phyloP scores from a whole-genome alignment of 257 asterid genomes.

The Solanum neorickii region DNA sequence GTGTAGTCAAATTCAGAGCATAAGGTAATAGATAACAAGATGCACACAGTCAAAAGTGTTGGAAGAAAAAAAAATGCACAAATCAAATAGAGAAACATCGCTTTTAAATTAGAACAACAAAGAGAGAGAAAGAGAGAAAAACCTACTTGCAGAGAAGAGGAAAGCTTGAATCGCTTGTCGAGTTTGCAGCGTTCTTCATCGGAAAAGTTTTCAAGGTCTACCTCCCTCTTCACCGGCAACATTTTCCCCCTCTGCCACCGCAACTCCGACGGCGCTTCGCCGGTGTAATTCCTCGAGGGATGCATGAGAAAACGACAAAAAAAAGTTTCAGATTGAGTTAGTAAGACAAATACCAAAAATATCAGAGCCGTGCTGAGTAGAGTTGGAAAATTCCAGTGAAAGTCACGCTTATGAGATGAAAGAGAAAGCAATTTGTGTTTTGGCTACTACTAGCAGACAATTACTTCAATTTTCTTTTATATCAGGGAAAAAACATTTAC shows the following conservation, averaged over 20 bases:
- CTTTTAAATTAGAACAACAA: background rate
- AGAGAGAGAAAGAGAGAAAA: background rate
- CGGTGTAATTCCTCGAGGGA: slow-evolving; percentile 15
- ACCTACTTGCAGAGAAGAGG: slow-evolving; percentile 9
- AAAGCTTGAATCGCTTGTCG: slow-evolving; percentile 30
- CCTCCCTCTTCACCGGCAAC: slow-evolving; percentile 27
- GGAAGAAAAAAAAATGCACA: background rate
- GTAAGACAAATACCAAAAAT: background rate
- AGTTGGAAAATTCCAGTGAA: background rate
- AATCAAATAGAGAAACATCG: background rate
- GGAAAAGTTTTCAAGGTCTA: slow-evolving; percentile 9
- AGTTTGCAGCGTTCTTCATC: slow-evolving; percentile 30
- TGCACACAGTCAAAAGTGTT: background rate
- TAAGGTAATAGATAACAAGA: background rate
- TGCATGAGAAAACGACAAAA: background rate
- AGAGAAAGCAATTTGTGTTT: background rate
- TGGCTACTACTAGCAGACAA: background rate
- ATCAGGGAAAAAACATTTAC: background rate
- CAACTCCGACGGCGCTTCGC: slow-evolving; percentile 1
- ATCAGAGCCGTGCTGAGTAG: background rate
- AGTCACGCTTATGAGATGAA: background rate
- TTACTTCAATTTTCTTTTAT: background rate
- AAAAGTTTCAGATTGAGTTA: background rate
- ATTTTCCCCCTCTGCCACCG: slow-evolving; percentile 12
- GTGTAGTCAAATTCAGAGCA: background rate